phyloP scores from a whole-genome alignment of 2,329 filamentous ascomycete species.

The Colletotrichum noveboracense region DNA sequence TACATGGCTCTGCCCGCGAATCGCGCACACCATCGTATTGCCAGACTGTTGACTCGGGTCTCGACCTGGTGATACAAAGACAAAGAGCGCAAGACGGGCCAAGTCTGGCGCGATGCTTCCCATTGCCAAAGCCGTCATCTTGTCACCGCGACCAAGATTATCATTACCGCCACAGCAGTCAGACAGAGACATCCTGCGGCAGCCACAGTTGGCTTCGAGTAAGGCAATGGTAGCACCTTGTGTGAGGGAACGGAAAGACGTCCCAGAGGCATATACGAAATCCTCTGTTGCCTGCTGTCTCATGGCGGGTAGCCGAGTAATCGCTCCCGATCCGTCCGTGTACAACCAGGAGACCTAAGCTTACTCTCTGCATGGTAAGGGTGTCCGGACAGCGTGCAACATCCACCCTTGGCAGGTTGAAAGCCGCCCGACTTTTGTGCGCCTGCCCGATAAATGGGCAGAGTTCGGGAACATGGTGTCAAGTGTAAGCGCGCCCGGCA shows the following conservation, averaged over 20 bases:
- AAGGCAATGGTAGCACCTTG: neutral
- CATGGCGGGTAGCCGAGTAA: neutral
- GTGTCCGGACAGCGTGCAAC: neutral
- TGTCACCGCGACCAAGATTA: neutral
- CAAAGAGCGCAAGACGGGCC: neutral
- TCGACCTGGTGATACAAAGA: neutral
- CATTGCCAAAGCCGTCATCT: neutral
- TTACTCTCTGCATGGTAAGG: neutral
- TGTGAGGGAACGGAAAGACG: neutral
- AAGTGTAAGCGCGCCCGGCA: neutral
- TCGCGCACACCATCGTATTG: neutral
- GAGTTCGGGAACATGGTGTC: neutral
- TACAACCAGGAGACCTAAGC: neutral
- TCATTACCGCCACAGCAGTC: neutral
- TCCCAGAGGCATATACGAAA: neutral
- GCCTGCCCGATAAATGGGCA: neutral
- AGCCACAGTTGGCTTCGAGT: neutral
- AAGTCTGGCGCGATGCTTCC: neutral
- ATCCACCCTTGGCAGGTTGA: neutral
- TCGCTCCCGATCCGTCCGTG: neutral
- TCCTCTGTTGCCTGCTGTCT: neutral
- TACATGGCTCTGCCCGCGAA: neutral
- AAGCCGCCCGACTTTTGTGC: neutral
- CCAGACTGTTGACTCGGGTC: neutral
- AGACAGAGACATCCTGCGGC: constrained; percentile 8